Evolutionary conservation across 2,329 filamentous ascomycete species (phyloP).

Genomic region (Talaromyces albobiverticillius): DNA sequence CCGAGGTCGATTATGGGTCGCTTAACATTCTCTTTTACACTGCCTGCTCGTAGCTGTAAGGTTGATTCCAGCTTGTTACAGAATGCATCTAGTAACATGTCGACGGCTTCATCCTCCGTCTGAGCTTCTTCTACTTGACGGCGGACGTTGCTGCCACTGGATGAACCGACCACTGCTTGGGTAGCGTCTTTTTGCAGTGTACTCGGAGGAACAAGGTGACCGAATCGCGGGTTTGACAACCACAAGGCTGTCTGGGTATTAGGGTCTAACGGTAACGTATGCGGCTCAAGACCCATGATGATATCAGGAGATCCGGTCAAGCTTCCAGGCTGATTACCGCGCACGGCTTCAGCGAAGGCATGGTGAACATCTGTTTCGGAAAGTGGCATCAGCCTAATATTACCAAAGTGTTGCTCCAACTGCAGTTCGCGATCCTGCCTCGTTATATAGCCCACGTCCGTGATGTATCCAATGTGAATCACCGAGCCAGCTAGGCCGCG

Average conservation of each 20-base stretch:
- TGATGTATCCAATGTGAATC: slow-evolving; percentile 28
- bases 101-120: not conserved
- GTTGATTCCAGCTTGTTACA: not conserved
- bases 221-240: not conserved
- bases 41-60: not conserved
- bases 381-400: not conserved
- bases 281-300: slow-evolving; percentile 19
- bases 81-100: not conserved
- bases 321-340: slow-evolving; percentile 35
- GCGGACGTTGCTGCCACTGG: too few relatives aligned
- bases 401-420: not conserved
- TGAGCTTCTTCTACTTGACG: not conserved
- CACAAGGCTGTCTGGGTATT: not conserved
- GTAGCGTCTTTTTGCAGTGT: not conserved
- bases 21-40: too few relatives aligned
- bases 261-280: not conserved
- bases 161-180: too few relatives aligned
- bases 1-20: too few relatives aligned
- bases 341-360: slow-evolving; percentile 52
- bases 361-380: slow-evolving; percentile 53
- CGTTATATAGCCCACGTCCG: slow-evolving; percentile 25
- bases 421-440: not conserved
- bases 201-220: not conserved
- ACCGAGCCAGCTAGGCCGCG: slow-evolving; percentile 17
- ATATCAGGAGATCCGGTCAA: slow-evolving; percentile 19